Base-by-base conservation (phyloP, 2,329 filamentous ascomycete genomes). In the Colletotrichum sp. region DNA sequence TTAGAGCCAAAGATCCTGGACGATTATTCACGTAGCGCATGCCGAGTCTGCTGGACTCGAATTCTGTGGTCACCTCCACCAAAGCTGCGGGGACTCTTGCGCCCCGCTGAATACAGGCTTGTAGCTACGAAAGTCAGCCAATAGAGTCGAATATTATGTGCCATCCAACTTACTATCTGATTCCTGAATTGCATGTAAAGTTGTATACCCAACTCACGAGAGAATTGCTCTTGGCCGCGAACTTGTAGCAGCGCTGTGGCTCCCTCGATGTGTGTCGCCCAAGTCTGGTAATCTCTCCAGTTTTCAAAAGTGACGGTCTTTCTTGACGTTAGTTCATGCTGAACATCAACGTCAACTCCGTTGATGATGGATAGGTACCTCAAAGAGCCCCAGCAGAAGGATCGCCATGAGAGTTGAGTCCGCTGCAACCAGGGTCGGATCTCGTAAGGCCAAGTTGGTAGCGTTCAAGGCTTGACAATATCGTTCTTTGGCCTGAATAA, bases 391-490 rank as follows among this genome's bases (percentile, higher is more conserved):
- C 2, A 81, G 72, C 4, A 81, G 39, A 25, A 80, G 79, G 22
- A 81, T 79, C 8, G 80, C 59, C 74, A 81, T 76, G 6, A 81
- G 67, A 4, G 80, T 80, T 15, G 71, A 69, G 76, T 82, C 80
- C 4, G 72, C 36, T 5, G 65, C 52, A 2, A 74, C 69, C 25
- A 78, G 57, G 6, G 15, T 39, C 8, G 80, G 74, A 34, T 80
- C 74, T 12, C 52, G 30, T 28, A 81, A 28, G 9, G 77, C 65
- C 34, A 15, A 15, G 36, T 73, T 69, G 11, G 71, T 77, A 13
- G 71, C 66, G 1, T 68, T 60, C 28, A 81, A 52, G 2, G 80
- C 79, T 55, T 52, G 39, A 4, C 74, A 70, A 28, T 82, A 81
- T 30, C 74, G 48, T 44, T 77, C 73, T 67, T 77, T 78, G 5